Evolutionary conservation across 305 asterid species (phyloP).

Genomic region (Fraxinus albicans): DNA sequence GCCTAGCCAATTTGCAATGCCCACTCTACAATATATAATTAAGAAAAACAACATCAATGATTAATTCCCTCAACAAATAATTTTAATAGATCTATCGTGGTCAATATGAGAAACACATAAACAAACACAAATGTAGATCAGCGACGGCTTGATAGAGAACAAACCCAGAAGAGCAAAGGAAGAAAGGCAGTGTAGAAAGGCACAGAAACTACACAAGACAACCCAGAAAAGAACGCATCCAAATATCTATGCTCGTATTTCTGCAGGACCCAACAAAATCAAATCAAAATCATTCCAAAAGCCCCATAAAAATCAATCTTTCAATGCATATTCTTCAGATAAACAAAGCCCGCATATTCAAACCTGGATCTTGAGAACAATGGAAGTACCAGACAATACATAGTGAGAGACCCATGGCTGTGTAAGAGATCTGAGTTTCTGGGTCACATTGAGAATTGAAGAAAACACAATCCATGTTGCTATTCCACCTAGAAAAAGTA

Average conservation of each 20-base stretch:
- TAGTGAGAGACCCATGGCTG: slow-evolving; percentile 70
- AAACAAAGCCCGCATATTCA: slow-evolving; percentile 15
- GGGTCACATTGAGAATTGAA: slow-evolving; percentile 62
- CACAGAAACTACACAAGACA: slow-evolving; percentile 92
- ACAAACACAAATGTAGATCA: slow-evolving; percentile 49
- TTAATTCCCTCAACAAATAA: neutral
- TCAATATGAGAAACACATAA: slow-evolving; percentile 56
- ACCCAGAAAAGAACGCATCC: slow-evolving; percentile 80
- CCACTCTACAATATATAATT: slow-evolving; percentile 60
- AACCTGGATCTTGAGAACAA: slow-evolving; percentile 82
- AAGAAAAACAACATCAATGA: neutral
- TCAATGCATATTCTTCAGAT: neutral
- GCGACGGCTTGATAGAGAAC: slow-evolving; percentile 13
- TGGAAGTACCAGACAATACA: slow-evolving; percentile 62
- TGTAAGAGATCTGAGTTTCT: slow-evolving; percentile 68
- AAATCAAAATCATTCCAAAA: neutral
- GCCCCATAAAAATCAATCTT: neutral
- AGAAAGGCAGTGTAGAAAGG: slow-evolving; percentile 97
- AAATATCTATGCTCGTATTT: slow-evolving; percentile 55
- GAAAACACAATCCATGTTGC: slow-evolving; percentile 73
- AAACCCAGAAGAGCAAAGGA: slow-evolving; percentile 95
- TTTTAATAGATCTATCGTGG: neutral
- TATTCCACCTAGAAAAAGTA: slow-evolving; percentile 53
- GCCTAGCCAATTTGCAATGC: slow-evolving; percentile 93
- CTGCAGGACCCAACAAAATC: slow-evolving; percentile 48